Evolutionary conservation across 345 rosid species (phyloP), one percentile per base, ranked within the genome.

Genomic region (Heritiera littoralis): DNA sequence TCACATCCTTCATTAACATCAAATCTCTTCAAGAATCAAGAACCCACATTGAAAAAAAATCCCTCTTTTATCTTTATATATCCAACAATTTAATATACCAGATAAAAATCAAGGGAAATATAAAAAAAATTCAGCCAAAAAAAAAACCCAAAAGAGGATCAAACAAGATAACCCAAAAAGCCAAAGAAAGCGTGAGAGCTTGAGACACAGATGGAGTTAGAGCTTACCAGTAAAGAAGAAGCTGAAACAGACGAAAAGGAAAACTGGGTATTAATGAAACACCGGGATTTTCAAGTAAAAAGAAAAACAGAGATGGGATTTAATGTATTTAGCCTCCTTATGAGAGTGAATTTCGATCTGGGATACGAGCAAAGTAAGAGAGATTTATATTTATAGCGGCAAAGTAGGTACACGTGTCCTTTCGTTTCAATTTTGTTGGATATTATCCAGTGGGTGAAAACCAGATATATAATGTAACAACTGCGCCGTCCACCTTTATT

Each of bases 191-290:
- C 28, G 5, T 20, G 52, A 45, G 28, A 75, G 20, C 23, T 15
- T 30, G 46, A 35, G 15, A 72, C 38, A 35, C 30, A 40, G 49
- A 38, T 56, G 66, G 51, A 56, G 67, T 45, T 45, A 23, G 67
- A 45, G 18, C 77, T 55, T 73, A 73, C 77, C 40, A 32, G 56
- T 58, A 28, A 15, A 43, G 23, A 43, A 49, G 68, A 41, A 59
- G 68, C 67, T 43, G 54, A 58, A 58, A 59, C 67, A 59, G 67
- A 74, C 20, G 23, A 23, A 74, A 43, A 23, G 23, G 13, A 8
- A 59, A 75, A 7, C 5, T 59, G 67, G 78, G 67, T 60, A 7
- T 13, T 0, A 20, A 75, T 51, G 0, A 40, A 60, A 59, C 59
- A 1, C 20, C 40, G 12, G 55, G 64, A 40, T 55, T 35, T 73